phyloP scores from a whole-genome alignment of 495 filamentous ascomycete genomes.

The Eremomyces bilateralis region DNA sequence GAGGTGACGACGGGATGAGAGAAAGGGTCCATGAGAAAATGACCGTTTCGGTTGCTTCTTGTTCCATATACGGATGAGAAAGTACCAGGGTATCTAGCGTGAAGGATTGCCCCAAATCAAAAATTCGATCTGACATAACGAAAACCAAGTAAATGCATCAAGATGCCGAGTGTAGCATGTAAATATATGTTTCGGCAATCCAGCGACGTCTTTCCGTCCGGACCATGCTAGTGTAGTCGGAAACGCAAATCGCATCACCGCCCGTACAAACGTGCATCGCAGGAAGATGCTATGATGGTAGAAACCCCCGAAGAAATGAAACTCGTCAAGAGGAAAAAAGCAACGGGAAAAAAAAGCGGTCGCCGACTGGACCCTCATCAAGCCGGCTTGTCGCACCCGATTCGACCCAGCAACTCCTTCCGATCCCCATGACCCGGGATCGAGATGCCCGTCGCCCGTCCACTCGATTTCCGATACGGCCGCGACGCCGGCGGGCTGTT shows the following conservation, averaged over 20 bases:
- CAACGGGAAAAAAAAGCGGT: background rate
- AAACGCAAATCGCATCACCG: no score
- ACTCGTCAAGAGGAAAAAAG: background rate
- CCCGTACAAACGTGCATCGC: no score
- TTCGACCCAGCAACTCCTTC: constrained; percentile 18
- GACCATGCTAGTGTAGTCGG: background rate
- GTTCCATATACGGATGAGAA: no score
- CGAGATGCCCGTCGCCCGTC: constrained; percentile 11
- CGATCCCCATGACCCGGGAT: constrained; percentile 17
- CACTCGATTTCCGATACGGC: background rate
- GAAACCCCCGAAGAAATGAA: no score
- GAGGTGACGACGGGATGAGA: no score
- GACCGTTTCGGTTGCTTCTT: no score
- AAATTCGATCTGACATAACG: background rate
- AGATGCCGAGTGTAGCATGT: background rate
- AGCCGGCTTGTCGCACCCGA: constrained; percentile 18
- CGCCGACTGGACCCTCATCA: constrained; percentile 1
- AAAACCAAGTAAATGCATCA: background rate
- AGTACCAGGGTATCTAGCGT: no score
- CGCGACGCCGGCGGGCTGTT: constrained; percentile 6
- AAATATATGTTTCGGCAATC: background rate
- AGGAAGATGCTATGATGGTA: no score
- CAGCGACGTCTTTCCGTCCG: background rate
- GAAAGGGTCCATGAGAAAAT: no score
- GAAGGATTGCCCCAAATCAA: no score